Evolutionary conservation across 2,329 filamentous ascomycete species (phyloP).

Genomic region (Stagonosporopsis cucurbitacearum): DNA sequence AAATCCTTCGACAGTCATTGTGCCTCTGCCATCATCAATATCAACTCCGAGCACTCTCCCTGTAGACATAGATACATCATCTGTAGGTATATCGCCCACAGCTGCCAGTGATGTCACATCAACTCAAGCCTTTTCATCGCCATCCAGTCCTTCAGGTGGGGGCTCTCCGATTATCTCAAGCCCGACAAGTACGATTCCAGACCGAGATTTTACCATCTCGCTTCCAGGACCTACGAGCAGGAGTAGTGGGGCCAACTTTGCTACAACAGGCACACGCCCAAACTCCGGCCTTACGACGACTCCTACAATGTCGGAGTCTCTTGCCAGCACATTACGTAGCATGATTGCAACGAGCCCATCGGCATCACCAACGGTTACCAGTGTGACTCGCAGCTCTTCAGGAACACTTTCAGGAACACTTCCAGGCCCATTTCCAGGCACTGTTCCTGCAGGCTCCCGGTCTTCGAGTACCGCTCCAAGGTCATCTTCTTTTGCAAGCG

Average conservation of each 20-base stretch:
- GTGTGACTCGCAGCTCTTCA: not conserved
- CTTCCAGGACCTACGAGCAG: constrained; percentile 1
- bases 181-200: not conserved
- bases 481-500: not conserved
- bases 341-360: not conserved
- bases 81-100: not conserved
- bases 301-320: not conserved
- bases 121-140: not conserved
- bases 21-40: too few relatives aligned
- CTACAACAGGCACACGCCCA: not conserved
- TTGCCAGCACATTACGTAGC: not conserved
- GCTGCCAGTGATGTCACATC: not conserved
- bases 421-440: not conserved
- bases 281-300: not conserved
- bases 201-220: constrained; percentile 14
- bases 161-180: not conserved
- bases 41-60: too few relatives aligned
- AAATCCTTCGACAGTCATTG: too few relatives aligned
- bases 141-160: not conserved
- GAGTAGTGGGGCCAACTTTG: not conserved
- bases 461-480: not conserved
- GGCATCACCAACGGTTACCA: not conserved
- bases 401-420: not conserved
- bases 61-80: too few relatives aligned
- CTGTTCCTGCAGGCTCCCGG: not conserved